These are phyloP conservation scores for Neurospora sp. DNA, from an alignment of 495 filamentous ascomycete species.

Conservation along the genomic window DNA sequence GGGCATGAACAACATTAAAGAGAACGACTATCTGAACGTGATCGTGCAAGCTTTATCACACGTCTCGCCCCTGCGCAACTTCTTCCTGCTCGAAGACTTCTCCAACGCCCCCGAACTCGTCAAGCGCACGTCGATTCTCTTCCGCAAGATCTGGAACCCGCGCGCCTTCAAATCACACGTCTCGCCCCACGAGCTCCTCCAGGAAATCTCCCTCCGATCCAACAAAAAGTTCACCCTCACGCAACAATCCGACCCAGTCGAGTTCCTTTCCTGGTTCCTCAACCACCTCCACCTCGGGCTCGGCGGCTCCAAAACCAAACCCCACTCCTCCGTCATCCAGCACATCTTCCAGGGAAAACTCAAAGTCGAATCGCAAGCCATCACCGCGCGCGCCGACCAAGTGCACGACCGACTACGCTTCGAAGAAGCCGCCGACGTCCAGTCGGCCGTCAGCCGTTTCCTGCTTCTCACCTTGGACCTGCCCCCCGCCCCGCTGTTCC, in stretches of 20 bases:
- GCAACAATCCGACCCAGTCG: constrained; percentile 85
- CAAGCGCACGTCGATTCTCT: constrained; percentile 78
- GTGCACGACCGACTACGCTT: constrained; percentile 83
- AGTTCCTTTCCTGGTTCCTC: constrained; percentile 94
- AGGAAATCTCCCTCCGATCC: constrained; percentile 83
- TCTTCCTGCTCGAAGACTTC: constrained; percentile 77
- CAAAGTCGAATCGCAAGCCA: constrained; percentile 85
- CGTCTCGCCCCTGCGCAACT: constrained; percentile 83
- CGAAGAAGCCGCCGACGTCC: constrained; percentile 77
- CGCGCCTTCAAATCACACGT: constrained; percentile 95
- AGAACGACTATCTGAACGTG: constrained; percentile 97
- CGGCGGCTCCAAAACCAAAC: constrained; percentile 80
- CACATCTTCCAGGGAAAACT: constrained; percentile 87
- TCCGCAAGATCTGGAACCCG: constrained; percentile 97
- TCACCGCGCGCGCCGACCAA: constrained; percentile 77
- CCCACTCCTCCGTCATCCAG: constrained; percentile 72
- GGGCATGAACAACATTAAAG: constrained; percentile 99
- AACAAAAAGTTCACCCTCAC: constrained; percentile 90
- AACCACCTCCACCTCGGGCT: constrained; percentile 89
- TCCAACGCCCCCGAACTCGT: constrained; percentile 43
- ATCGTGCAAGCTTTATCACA: constrained; percentile 90
- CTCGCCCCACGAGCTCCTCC: constrained; percentile 91
- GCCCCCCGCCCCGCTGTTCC: constrained; percentile 90
- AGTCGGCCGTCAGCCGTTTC: constrained; percentile 65
- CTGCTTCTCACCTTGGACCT: constrained; percentile 88